Evolutionary conservation across 2,329 filamentous ascomycete species (phyloP).

Genomic region (Fragosphaeria purpurea): DNA sequence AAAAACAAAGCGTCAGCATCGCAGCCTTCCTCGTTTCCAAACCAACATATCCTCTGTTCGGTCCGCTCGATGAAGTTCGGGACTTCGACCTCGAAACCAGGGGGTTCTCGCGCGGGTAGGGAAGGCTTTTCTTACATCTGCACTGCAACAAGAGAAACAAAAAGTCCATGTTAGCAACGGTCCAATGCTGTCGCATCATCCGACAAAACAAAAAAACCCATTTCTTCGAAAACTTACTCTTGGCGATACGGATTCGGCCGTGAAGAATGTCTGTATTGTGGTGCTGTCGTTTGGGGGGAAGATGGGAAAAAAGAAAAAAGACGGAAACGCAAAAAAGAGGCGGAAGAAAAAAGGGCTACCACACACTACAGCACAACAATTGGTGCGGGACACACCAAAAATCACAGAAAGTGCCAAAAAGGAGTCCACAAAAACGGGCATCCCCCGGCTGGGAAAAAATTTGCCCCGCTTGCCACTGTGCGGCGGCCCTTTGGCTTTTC

Average conservation of each 20-base stretch:
- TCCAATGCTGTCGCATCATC: not conserved
- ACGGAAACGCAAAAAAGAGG: slow-evolving; percentile 6
- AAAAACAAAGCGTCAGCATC: too few relatives aligned
- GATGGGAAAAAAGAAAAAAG: slow-evolving; percentile 3
- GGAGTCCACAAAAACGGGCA: not conserved
- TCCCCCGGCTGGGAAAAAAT: slow-evolving; percentile 6
- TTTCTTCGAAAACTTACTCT: slow-evolving; percentile 13
- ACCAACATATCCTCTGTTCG: too few relatives aligned
- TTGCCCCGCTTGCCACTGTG: slow-evolving; percentile 3
- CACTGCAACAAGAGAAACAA: slow-evolving; percentile 44
- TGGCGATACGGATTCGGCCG: slow-evolving; percentile 11
- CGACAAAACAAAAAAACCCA: not conserved
- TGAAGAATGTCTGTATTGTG: slow-evolving; percentile 7
- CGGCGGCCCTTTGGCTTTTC: not conserved
- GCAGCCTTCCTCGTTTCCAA: too few relatives aligned
- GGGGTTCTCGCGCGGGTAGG: too few relatives aligned
- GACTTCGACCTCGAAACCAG: too few relatives aligned
- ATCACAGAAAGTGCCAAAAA: slow-evolving; percentile 5
- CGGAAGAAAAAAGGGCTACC: not conserved
- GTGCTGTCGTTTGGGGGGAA: slow-evolving; percentile 2
- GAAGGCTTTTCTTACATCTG: slow-evolving; percentile 63
- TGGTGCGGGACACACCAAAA: slow-evolving; percentile 15
- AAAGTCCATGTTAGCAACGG: slow-evolving; percentile 13
- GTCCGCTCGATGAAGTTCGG: too few relatives aligned
- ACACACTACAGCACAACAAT: slow-evolving; percentile 10